Evolutionary conservation across 2,329 filamentous ascomycete species (phyloP).

Genomic region (Xylaria sp.): DNA sequence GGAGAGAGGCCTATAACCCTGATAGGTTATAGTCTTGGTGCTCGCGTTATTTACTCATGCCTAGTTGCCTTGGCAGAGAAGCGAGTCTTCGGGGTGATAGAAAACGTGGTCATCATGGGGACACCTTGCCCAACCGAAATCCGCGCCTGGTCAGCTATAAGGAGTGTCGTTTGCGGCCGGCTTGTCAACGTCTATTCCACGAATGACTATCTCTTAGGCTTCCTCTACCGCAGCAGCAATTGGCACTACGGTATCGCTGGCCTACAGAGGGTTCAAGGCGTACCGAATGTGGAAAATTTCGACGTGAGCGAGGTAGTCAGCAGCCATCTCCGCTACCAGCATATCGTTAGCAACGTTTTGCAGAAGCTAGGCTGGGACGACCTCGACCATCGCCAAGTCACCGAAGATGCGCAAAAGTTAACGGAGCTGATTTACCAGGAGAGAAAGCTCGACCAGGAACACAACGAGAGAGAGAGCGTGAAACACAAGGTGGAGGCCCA

Average conservation of each 20-base stretch:
- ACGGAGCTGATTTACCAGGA: conserved; percentile 31
- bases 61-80: conserved; percentile 75
- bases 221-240: conserved; percentile 82
- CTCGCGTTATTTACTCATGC: conserved; percentile 81
- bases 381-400: conserved; percentile 48
- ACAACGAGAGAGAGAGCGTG: not conserved
- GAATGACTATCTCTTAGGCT: conserved; percentile 85
- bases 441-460: conserved; percentile 17
- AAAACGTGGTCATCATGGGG: conserved; percentile 83
- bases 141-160: conserved; percentile 75
- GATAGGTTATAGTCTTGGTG: conserved; percentile 80
- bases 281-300: conserved; percentile 68
- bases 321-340: conserved; percentile 72
- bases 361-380: conserved; percentile 71
- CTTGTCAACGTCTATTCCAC: conserved; percentile 90
- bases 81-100: conserved; percentile 80
- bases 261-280: conserved; percentile 71
- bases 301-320: conserved; percentile 66
- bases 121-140: conserved; percentile 74
- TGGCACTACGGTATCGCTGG: conserved; percentile 85
- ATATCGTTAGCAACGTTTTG: conserved; percentile 67
- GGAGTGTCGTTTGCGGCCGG: conserved; percentile 77
- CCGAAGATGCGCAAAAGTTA: conserved; percentile 37
- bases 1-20: conserved; percentile 81
- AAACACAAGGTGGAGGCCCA: not conserved